These are phyloP conservation scores for Colletotrichum spinosum DNA, from an alignment of 2,329 filamentous ascomycete species.

Conservation along the genomic window DNA sequence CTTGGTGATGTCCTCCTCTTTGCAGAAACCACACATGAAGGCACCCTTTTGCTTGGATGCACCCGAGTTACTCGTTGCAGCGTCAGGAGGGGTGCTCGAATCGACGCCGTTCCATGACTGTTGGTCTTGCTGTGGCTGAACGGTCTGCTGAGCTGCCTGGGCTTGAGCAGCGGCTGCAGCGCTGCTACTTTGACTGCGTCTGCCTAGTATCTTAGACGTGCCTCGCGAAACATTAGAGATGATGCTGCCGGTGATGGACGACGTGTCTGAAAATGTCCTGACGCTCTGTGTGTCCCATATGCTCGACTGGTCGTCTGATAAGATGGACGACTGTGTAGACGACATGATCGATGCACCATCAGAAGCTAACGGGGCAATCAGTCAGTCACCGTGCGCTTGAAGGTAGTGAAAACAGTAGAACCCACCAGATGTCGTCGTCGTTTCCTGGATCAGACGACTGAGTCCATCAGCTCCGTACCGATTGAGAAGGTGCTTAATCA, in stretches of 20 bases:
- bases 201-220: constrained; percentile 49
- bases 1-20: constrained; percentile 54
- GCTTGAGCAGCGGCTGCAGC: constrained; percentile 32
- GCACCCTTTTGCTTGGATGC: constrained; percentile 52
- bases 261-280: constrained; percentile 53
- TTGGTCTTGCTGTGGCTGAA: constrained; percentile 24
- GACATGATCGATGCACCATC: constrained; percentile 50
- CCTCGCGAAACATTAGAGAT: constrained; percentile 54
- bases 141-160: constrained; percentile 30
- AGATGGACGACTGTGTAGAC: constrained; percentile 49
- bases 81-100: constrained; percentile 37
- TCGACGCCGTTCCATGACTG: constrained; percentile 30
- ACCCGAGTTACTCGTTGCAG: constrained; percentile 39
- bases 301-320: constrained; percentile 50
- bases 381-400: neutral
- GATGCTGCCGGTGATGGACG: constrained; percentile 53
- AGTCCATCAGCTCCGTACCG: constrained; percentile 49
- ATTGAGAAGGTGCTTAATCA: constrained; percentile 49
- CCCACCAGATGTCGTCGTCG: constrained; percentile 44
- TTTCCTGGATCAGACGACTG: constrained; percentile 48
- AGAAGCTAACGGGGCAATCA: constrained; percentile 21
- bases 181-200: constrained; percentile 39
- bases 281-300: constrained; percentile 51
- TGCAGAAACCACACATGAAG: constrained; percentile 55
- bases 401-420: constrained; percentile 25